Base-by-base conservation (phyloP, 108 stramenopile genomes). In the Nannochloropsis oceanica region DNA sequence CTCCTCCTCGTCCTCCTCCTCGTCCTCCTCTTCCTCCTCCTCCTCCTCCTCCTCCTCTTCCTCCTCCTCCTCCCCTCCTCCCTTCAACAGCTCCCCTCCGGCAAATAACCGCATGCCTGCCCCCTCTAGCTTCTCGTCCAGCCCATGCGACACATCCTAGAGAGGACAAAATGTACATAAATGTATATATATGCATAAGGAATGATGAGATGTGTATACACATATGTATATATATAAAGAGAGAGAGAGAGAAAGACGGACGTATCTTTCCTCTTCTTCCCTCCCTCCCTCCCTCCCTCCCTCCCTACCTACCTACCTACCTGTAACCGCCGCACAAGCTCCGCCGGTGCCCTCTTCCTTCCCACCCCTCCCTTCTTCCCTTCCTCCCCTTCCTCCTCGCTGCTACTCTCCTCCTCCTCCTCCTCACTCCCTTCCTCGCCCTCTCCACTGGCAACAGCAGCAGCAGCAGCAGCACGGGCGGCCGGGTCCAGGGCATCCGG, bases 261-360 rank as follows among this genome's bases (percentile, higher is more conserved):
- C 18, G 13, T 42, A 13, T 18, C 42, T 42, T 81, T 18, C 27
- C 18, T 42, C 34, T 18, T 42, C 34, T 14, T 81, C 34, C 27
- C 81, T 81, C 42, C 81, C 27, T 42, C 27, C 34, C 81, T 81
- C 42, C 81, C 27, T 81, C 81, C 81, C 81, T 18, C 18, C 50
- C 93, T 86, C 95, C 95, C n/a, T n/a, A n/a, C n/a, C n/a, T n/a
- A n/a, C n/a, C n/a, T n/a, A n/a, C n/a, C n/a, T n/a, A n/a, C n/a
- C 85, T 99, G 98, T 79, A 99, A 86, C 59, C 92, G 92, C 46
- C 92, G 92, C 85, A 99, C 85, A 80, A 99, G 87, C 42, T 93
- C 34, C 84, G 84, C 81, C 13, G 86, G 26, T 22, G 84, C 85
- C 8, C 34, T 42, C 80, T 25, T 44, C 43, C 25, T 80, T 43